phyloP scores from a whole-genome alignment of 768 basidiomycete genomes.

The Pisolithus marmoratus region DNA sequence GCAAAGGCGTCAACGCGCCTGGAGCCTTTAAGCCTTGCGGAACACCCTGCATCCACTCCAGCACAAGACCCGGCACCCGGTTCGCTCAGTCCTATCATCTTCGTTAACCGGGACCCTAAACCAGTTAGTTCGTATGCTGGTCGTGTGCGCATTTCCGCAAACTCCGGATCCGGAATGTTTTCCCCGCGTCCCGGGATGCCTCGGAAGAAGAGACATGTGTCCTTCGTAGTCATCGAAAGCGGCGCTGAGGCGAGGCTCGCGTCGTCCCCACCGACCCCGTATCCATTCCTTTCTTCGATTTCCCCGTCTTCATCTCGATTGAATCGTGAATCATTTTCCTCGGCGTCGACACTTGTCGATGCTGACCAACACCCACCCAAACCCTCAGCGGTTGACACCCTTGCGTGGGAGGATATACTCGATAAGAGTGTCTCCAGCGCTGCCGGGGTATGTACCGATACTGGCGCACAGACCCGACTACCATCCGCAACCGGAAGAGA shows the following conservation, averaged over 20 bases:
- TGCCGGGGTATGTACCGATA: no score
- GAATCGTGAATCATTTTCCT: no score
- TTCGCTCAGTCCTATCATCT: conserved; percentile 3
- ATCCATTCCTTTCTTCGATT: no score
- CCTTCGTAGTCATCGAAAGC: not conserved
- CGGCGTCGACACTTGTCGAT: no score
- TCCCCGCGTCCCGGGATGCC: not conserved
- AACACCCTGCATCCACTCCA: not conserved
- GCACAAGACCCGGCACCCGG: not conserved
- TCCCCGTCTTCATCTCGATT: no score
- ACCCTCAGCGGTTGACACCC: no score
- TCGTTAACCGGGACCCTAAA: conserved; percentile 9
- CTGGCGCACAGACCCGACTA: not conserved
- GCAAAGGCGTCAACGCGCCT: not conserved
- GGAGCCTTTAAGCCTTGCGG: not conserved
- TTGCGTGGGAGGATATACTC: no score
- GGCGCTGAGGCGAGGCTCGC: not conserved
- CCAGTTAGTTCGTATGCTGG: not conserved
- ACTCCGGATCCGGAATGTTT: not conserved
- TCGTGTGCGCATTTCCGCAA: not conserved
- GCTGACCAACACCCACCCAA: no score
- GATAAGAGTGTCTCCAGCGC: no score
- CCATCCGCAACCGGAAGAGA: not conserved
- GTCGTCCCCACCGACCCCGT: not conserved
- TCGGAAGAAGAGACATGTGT: not conserved